Evolutionary conservation across 202 grass and related monocot species (phyloP).

Genomic region (Saccharum hybrid): DNA sequence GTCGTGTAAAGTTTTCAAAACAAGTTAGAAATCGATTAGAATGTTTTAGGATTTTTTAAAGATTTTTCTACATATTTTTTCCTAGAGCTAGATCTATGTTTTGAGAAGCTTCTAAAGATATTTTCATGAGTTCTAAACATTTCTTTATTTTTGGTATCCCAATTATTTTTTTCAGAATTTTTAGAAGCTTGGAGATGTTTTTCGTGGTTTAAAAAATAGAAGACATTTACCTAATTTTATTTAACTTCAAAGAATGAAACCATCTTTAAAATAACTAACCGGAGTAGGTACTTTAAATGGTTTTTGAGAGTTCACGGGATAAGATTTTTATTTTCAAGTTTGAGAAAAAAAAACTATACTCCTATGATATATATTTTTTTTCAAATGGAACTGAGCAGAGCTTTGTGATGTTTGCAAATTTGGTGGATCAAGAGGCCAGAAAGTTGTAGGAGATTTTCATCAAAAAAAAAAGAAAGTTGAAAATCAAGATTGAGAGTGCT

Average conservation of each 20-base stretch:
- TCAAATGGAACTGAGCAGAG: neutral
- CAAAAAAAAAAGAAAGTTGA: too few species aligned
- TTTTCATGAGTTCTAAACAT: neutral
- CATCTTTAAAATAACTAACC: neutral
- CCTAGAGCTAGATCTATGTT: neutral
- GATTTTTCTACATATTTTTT: too few species aligned
- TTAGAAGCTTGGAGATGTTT: neutral
- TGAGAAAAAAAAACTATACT: neutral
- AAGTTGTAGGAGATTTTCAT: too few species aligned
- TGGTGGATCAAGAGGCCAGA: too few species aligned
- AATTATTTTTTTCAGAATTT: neutral
- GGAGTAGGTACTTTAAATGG: neutral
- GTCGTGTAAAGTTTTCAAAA: too few species aligned
- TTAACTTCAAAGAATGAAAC: neutral
- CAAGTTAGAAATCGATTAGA: neutral
- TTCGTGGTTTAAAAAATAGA: neutral
- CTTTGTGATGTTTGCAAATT: neutral
- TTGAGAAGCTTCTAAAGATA: neutral
- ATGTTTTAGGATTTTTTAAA: too few species aligned
- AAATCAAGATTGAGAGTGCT: too few species aligned
- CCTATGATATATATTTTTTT: neutral
- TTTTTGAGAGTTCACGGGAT: too few species aligned
- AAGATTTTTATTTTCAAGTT: too few species aligned
- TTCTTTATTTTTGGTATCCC: neutral
- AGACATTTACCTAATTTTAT: neutral